phyloP scores from a whole-genome alignment of 2,329 filamentous ascomycete species.

The Nemania bipapillata region DNA sequence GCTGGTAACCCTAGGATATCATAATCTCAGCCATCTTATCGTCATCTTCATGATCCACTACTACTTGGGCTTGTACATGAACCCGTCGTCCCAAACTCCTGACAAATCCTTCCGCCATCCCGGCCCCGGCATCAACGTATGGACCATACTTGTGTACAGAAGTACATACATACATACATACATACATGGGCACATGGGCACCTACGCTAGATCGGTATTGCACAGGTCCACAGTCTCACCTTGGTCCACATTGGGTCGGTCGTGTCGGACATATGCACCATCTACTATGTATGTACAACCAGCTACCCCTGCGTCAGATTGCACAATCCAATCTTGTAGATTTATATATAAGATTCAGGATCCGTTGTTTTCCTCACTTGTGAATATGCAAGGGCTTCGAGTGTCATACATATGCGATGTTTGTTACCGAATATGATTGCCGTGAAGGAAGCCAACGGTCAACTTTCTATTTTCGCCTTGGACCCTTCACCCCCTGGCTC shows the following conservation, averaged over 20 bases:
- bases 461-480: background rate
- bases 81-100: slow-evolving; percentile 12
- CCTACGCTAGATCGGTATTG: slow-evolving; percentile 7
- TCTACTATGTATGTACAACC: background rate
- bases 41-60: slow-evolving; percentile 10
- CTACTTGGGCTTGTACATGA: too few relatives aligned
- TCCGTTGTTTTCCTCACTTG: background rate
- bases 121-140: slow-evolving; percentile 24
- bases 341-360: background rate
- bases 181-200: too few relatives aligned
- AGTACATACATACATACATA: too few relatives aligned
- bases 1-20: background rate
- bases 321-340: background rate
- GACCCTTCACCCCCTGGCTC: background rate
- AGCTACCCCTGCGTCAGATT: slow-evolving; percentile 17
- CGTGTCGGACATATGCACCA: slow-evolving; percentile 4
- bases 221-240: slow-evolving; percentile 29
- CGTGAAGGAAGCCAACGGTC: background rate
- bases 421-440: background rate
- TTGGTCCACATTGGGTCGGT: slow-evolving; percentile 21
- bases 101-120: slow-evolving; percentile 30
- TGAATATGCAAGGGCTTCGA: background rate
- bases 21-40: slow-evolving; percentile 4
- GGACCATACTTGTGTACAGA: slow-evolving; percentile 7
- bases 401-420: background rate